These are phyloP conservation scores for Acacia crassicarpa DNA, from an alignment of 306 rosid genomes.

Conservation along the genomic window DNA sequence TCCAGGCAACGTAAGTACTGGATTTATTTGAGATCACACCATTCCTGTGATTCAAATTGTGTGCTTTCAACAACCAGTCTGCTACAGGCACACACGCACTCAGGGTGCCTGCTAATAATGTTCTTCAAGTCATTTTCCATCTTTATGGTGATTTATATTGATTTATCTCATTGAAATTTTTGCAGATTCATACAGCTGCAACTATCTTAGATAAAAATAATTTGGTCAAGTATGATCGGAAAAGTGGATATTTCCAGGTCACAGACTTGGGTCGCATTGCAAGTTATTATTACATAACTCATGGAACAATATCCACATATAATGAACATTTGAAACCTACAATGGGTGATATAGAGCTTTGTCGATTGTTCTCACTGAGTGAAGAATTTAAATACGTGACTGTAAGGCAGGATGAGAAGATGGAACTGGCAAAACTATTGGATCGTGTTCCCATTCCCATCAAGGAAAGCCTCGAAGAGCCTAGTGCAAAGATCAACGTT, in stretches of 20 bases:
- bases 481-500: slow-evolving; percentile 94
- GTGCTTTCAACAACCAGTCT: not conserved
- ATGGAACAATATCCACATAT: slow-evolving; percentile 89
- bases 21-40: not conserved
- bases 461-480: slow-evolving; percentile 97
- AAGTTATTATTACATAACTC: slow-evolving; percentile 89
- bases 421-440: slow-evolving; percentile 87
- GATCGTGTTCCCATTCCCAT: slow-evolving; percentile 95
- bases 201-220: slow-evolving; percentile 79
- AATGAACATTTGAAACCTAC: slow-evolving; percentile 96
- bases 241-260: slow-evolving; percentile 95
- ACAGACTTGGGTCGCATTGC: slow-evolving; percentile 99
- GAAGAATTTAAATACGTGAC: slow-evolving; percentile 95
- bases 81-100: no score
- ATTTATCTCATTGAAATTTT: slow-evolving; percentile 26
- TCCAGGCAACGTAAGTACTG: not conserved
- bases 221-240: slow-evolving; percentile 88
- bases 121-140: not conserved
- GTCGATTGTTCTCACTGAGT: slow-evolving; percentile 88
- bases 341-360: slow-evolving; percentile 93
- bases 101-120: not conserved
- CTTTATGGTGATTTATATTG: not conserved
- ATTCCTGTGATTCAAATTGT: not conserved
- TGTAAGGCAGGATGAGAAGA: slow-evolving; percentile 91
- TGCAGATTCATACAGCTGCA: slow-evolving; percentile 95